Conservation (phyloP, 163 green algal species). For the Chlamydomonas reinhardtii region DNA sequence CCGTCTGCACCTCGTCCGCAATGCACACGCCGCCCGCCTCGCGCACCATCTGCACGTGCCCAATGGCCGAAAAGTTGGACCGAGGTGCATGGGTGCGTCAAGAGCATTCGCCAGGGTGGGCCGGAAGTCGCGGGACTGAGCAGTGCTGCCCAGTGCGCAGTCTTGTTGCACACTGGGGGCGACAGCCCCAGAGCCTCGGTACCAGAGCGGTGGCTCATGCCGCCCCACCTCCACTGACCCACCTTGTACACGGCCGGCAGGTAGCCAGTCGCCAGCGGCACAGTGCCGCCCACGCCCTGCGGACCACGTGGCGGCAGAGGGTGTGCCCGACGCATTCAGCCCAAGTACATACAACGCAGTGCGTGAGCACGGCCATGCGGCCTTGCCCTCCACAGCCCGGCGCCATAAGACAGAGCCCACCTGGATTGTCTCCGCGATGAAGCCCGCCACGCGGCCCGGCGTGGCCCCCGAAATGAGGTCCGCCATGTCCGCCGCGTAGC, state of each 20-base stretch:
- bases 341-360: no score
- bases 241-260: conserved; percentile 91
- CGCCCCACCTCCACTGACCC: neutral
- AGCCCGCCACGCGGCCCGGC: conserved; percentile 87
- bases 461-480: conserved; percentile 82
- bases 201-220: no score
- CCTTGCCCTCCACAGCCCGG: no score
- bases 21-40: conserved; percentile 94
- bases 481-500: conserved; percentile 49
- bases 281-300: conserved; percentile 86
- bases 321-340: no score
- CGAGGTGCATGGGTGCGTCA: neutral
- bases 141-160: neutral
- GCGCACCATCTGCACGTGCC: conserved; percentile 74
- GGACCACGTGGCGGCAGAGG: no score
- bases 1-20: conserved; percentile 98
- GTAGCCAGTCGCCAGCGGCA: conserved; percentile 90
- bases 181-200: no score
- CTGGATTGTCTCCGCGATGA: conserved; percentile 96
- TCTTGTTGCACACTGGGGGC: no score
- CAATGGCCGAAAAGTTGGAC: no score
- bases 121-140: no score
- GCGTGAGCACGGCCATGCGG: no score
- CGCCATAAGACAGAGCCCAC: neutral
- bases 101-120: neutral